Evolutionary conservation across 1,139 yeast species (phyloP).

Genomic region (Zygosaccharomyces sapae): DNA sequence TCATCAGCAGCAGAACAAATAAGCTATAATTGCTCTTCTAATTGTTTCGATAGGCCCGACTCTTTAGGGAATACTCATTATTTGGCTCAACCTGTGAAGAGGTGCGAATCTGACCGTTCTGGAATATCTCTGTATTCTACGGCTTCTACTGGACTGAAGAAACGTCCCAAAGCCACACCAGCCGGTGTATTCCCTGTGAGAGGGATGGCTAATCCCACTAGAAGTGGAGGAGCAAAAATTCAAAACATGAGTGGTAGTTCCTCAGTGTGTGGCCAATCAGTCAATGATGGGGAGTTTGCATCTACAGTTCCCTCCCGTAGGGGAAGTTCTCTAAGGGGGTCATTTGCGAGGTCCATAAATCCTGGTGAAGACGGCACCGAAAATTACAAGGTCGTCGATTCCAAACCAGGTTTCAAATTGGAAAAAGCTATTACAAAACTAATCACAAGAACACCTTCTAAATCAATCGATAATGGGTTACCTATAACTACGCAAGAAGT

Average conservation of each 20-base stretch:
- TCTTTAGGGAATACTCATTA: background rate
- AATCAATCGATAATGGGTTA: slow-evolving; percentile 4
- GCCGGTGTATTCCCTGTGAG: slow-evolving; percentile 72
- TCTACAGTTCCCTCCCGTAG: background rate
- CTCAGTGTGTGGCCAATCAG: background rate
- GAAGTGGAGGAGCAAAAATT: background rate
- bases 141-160: slow-evolving; percentile 4
- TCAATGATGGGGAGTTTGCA: background rate
- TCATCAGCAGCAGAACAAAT: background rate
- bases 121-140: slow-evolving; percentile 10
- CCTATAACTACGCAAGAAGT: slow-evolving; percentile 27
- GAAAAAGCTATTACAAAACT: slow-evolving; percentile 33
- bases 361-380: slow-evolving; percentile 21
- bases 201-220: slow-evolving; percentile 66
- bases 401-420: slow-evolving; percentile 37
- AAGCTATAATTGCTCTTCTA: background rate
- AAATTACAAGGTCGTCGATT: slow-evolving; percentile 36
- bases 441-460: slow-evolving; percentile 8
- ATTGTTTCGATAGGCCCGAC: background rate
- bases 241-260: background rate
- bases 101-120: slow-evolving; percentile 10
- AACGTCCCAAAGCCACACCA: slow-evolving; percentile 47
- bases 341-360: background rate
- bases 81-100: background rate
- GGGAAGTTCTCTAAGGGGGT: background rate